A percentile compares a stretch with the other conserved stretches of the same genome.
Conservation (phyloP, 305 asterid species). For the Petunia hybrid region DNA sequence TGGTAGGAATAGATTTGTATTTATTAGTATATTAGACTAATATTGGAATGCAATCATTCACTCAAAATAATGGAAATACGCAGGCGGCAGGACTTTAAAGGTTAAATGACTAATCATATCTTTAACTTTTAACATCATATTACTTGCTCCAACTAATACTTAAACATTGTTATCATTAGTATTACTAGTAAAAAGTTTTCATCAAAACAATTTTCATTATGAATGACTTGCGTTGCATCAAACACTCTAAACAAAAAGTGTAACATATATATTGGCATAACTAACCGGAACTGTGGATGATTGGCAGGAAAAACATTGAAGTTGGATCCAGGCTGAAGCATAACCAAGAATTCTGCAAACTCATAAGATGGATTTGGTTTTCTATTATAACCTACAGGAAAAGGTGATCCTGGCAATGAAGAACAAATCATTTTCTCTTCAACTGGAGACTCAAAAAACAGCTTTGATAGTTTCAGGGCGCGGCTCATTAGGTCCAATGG, state of each 20-base stretch:
- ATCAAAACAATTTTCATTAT: too few relatives aligned
- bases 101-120: too few relatives aligned
- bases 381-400: conserved; percentile 65
- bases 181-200: too few relatives aligned
- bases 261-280: background rate
- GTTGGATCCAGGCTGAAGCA: conserved; percentile 56
- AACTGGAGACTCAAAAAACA: conserved; percentile 48
- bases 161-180: too few relatives aligned
- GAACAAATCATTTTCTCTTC: conserved; percentile 54
- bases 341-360: conserved; percentile 57
- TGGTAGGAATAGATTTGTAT: too few relatives aligned
- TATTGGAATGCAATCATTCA: too few relatives aligned
- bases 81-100: too few relatives aligned
- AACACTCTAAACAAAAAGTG: background rate
- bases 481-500: conserved; percentile 46
- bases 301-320: conserved; percentile 51
- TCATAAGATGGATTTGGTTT: conserved; percentile 48
- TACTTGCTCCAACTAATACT: too few relatives aligned
- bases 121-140: too few relatives aligned
- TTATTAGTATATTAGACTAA: too few relatives aligned
- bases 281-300: conserved; percentile 55
- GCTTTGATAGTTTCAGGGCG: conserved; percentile 48
- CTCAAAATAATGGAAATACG: too few relatives aligned
- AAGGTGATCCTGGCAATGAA: conserved; percentile 48
- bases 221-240: too few relatives aligned